A percentile compares a stretch with the other conserved stretches of the same genome.
Conservation (phyloP, 768 basidiomycete species). For the Neoboletus subvelutipes region DNA sequence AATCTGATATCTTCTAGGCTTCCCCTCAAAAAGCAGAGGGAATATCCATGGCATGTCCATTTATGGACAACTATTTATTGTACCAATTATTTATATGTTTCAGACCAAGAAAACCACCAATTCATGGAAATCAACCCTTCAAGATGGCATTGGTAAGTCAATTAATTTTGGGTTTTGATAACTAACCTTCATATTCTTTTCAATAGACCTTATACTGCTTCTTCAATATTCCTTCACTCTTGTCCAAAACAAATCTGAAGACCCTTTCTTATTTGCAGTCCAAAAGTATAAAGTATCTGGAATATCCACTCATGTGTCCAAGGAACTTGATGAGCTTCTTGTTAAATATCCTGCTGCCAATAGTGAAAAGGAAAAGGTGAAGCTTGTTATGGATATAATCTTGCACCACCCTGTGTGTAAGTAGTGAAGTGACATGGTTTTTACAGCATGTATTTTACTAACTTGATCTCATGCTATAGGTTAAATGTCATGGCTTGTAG, state of each 20-base stretch:
- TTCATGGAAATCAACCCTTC: not conserved
- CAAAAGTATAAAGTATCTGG: not conserved
- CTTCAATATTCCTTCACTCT: not conserved
- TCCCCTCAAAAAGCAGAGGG: too few species aligned
- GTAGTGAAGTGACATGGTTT: not conserved
- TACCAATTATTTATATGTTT: not conserved
- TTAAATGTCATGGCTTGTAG: not conserved
- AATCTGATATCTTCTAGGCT: not conserved
- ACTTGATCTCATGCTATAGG: not conserved
- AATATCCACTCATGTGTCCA: not conserved
- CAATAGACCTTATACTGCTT: not conserved
- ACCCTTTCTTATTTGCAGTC: not conserved
- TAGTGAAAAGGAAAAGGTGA: not conserved
- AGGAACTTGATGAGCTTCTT: not conserved
- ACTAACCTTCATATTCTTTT: not conserved
- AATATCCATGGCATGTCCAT: not conserved
- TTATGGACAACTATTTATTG: not conserved
- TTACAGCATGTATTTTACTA: not conserved
- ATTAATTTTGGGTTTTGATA: not conserved
- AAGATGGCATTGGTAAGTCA: not conserved
- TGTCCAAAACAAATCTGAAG: not conserved
- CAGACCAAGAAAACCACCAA: not conserved
- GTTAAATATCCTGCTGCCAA: not conserved
- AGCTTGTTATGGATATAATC: not conserved
- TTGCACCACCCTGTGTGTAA: not conserved